These are phyloP conservation scores for Suhomyces bribrorum DNA, from an alignment of 1,139 yeast genomes.

Conservation along the genomic window DNA sequence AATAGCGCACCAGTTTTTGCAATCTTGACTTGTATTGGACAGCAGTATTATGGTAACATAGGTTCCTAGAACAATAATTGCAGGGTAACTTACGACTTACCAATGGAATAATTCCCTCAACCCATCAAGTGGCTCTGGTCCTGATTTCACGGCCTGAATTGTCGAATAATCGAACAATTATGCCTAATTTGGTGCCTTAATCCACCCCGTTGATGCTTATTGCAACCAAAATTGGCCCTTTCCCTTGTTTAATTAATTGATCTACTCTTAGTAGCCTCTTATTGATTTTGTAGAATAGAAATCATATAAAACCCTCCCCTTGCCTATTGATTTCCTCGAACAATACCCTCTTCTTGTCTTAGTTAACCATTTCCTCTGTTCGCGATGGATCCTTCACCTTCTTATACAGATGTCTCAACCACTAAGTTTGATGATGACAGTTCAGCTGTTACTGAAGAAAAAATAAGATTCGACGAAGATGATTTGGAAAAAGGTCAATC, in stretches of 20 bases:
- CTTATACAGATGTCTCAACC: conserved; percentile 8
- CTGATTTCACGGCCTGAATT: not conserved
- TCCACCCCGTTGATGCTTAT: no score
- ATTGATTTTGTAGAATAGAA: no score
- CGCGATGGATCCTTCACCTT: conserved; percentile 5
- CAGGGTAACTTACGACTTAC: conserved; percentile 2
- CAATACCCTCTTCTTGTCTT: not conserved
- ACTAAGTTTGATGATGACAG: conserved; percentile 7
- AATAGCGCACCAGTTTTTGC: conserved; percentile 11
- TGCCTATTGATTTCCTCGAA: not conserved
- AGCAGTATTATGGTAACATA: not conserved
- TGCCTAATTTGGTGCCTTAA: no score
- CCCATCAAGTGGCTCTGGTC: not conserved
- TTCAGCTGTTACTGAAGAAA: conserved; percentile 9
- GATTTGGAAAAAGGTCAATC: conserved; percentile 8
- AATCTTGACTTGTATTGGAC: conserved; percentile 2
- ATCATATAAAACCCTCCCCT: no score
- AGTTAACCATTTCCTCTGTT: not conserved
- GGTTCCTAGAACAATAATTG: not conserved
- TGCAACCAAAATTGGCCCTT: no score
- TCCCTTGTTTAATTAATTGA: no score
- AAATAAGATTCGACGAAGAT: conserved; percentile 10
- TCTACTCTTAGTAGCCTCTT: no score
- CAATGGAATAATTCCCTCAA: conserved; percentile 13
- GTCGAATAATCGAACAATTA: not conserved